These are phyloP conservation scores for Elsinoe arachidis DNA, from an alignment of 2,329 filamentous ascomycete species.

Conservation along the genomic window DNA sequence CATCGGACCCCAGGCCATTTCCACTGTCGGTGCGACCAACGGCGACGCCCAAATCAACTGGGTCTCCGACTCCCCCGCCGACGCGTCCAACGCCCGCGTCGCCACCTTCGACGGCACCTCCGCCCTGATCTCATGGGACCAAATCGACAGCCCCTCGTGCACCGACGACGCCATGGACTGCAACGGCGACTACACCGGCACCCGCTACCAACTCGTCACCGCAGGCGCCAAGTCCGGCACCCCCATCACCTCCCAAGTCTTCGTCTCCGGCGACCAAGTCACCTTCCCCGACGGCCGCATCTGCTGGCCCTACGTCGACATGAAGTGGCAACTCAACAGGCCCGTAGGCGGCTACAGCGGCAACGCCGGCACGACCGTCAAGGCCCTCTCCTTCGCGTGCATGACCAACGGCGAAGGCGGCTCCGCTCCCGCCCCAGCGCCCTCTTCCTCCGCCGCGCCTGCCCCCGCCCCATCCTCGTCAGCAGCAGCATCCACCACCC, in stretches of 20 bases:
- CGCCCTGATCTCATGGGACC: slow-evolving; percentile 53
- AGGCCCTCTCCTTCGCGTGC: slow-evolving; percentile 49
- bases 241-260: slow-evolving; percentile 43
- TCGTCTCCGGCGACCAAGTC: slow-evolving; percentile 55
- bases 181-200: slow-evolving; percentile 49
- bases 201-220: slow-evolving; percentile 51
- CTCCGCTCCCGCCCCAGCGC: slow-evolving; percentile 14
- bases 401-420: slow-evolving; percentile 21
- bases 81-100: slow-evolving; percentile 52
- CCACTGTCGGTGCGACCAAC: slow-evolving; percentile 42
- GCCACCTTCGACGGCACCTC: slow-evolving; percentile 45
- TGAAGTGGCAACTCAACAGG: slow-evolving; percentile 42
- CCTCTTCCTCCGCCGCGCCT: slow-evolving; percentile 10
- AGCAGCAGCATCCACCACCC: slow-evolving; percentile 2
- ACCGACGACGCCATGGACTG: slow-evolving; percentile 52
- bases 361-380: slow-evolving; percentile 19
- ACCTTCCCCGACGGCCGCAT: slow-evolving; percentile 50
- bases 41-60: slow-evolving; percentile 54
- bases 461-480: background rate
- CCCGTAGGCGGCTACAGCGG: slow-evolving; percentile 24
- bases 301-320: slow-evolving; percentile 54
- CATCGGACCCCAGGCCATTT: slow-evolving; percentile 45
- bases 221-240: slow-evolving; percentile 45
- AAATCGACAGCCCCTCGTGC: slow-evolving; percentile 49
- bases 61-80: slow-evolving; percentile 45